Evolutionary conservation across 805 yeast genomes (phyloP).

Genomic region (Metschnikowia chrysomelidarum): DNA sequence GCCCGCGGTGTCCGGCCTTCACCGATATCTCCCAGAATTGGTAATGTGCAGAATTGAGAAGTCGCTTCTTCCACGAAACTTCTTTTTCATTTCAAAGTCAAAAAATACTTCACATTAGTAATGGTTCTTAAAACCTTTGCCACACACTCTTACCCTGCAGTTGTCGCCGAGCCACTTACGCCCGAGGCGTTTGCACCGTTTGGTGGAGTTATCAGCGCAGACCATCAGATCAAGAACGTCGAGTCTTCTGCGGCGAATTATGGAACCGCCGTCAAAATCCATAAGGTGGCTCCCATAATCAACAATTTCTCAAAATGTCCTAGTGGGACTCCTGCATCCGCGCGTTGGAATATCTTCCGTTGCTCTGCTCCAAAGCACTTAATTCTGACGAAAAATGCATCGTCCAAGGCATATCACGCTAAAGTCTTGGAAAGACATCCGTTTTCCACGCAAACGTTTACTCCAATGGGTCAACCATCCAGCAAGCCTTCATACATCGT

Average conservation of each 20-base stretch:
- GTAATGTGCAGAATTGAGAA: too few relatives aligned
- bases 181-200: conserved; percentile 63
- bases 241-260: conserved; percentile 67
- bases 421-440: conserved; percentile 91
- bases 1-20: too few relatives aligned
- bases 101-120: background rate
- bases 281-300: conserved; percentile 65
- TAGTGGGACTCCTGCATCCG: conserved; percentile 47
- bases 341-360: conserved; percentile 82
- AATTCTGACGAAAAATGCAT: conserved; percentile 23
- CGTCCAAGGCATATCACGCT: conserved; percentile 39
- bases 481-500: conserved; percentile 62
- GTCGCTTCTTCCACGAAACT: background rate
- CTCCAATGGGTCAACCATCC: conserved; percentile 76
- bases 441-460: conserved; percentile 79
- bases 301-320: conserved; percentile 51
- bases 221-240: conserved; percentile 57
- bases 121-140: conserved; percentile 46
- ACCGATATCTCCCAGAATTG: too few relatives aligned
- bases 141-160: conserved; percentile 16
- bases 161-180: conserved; percentile 58
- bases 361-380: conserved; percentile 75
- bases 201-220: conserved; percentile 79
- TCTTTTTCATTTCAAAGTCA: background rate
- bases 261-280: conserved; percentile 86